A percentile compares a stretch with the other conserved stretches of the same genome.
These are phyloP conservation scores for Trichosporon asahii DNA, from an alignment of 1,284 basidiomycete species.

Conservation along the genomic window DNA sequence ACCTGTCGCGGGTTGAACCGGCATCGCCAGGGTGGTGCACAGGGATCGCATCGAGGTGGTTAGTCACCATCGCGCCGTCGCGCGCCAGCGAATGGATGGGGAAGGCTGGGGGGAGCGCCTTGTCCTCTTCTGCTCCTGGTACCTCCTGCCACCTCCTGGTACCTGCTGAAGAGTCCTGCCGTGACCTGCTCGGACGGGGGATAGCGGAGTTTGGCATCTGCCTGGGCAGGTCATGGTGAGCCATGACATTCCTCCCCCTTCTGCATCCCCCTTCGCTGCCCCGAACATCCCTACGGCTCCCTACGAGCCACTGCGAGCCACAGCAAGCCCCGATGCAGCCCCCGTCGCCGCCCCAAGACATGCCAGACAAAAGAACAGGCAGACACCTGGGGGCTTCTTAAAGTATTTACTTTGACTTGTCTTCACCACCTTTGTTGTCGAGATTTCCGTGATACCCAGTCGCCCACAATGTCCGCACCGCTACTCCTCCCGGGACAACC, in stretches of 20 bases:
- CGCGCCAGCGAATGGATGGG: too few species aligned
- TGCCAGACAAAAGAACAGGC: slow-evolving; percentile 3
- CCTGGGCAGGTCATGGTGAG: too few species aligned
- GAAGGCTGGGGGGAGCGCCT: background rate
- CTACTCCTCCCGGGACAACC: slow-evolving; percentile 77
- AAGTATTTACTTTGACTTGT: too few species aligned
- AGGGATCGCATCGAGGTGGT: background rate
- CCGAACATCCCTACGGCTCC: background rate
- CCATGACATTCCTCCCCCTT: background rate
- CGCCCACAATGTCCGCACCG: too few species aligned
- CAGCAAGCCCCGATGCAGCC: background rate
- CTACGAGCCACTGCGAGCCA: background rate
- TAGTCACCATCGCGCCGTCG: slow-evolving; percentile 6
- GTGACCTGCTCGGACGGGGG: background rate
- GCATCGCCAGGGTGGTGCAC: background rate
- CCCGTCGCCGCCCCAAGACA: background rate
- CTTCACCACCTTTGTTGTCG: too few species aligned
- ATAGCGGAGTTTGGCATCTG: background rate
- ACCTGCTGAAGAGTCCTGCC: too few species aligned
- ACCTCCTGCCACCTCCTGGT: too few species aligned
- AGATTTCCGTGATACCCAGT: too few species aligned
- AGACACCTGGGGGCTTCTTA: too few species aligned
- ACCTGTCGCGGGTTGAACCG: background rate
- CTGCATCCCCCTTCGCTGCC: too few species aligned
- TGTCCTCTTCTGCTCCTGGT: too few species aligned